Base-by-base conservation (phyloP, 2,329 filamentous ascomycete species). In the Huntiella omanensis region DNA sequence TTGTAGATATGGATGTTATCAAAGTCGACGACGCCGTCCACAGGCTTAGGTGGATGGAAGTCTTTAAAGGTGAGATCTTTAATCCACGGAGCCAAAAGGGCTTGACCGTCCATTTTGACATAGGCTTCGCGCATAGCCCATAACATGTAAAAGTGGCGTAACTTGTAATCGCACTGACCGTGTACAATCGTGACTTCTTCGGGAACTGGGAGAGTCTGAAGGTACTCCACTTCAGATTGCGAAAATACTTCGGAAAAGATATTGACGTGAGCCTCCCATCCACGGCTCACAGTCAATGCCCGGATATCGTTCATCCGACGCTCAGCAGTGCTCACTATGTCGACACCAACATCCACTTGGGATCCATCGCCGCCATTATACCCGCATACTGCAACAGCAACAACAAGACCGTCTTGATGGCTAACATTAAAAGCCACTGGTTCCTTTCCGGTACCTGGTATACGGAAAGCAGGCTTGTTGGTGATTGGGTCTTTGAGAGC, bases 91-190 rank as follows among this genome's bases (percentile, higher is more conserved):
- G 83, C 83, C 6, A 86, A 65, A 49, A 88, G 65, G 0, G 80
- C 83, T 55, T 87, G 80, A 19, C 83, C 83, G 28, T 80, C 82
- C 64, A 88, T 76, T 70, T 87, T 88, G 60, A 87, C 77, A 57
- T 83, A 87, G 1, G 81, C 77, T 62, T 88, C 83, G 54, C 83
- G 77, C 58, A 84, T 69, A 58, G 79, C 83, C 78, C 82, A 88
- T 49, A 81, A 73, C 1, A 80, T 71, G 58, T 86, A 88, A 57
- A 88, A 88, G 45, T 71, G 68, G 4, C 80, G 68, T 22, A 87
- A 63, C 56, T 77, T 77, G 16, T 63, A 68, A 50, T 80, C 77
- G 13, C 47, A 49, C 46, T 45, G 19, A 15, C 36, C 36, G 6
- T 32, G 32, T 11, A 32, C 32, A 12, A 37, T 3, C 3, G 46